A percentile compares a stretch with the other conserved stretches of the same genome.
phyloP scores from a whole-genome alignment of 176 grass and related monocot species.

The Aegilops longissima region DNA sequence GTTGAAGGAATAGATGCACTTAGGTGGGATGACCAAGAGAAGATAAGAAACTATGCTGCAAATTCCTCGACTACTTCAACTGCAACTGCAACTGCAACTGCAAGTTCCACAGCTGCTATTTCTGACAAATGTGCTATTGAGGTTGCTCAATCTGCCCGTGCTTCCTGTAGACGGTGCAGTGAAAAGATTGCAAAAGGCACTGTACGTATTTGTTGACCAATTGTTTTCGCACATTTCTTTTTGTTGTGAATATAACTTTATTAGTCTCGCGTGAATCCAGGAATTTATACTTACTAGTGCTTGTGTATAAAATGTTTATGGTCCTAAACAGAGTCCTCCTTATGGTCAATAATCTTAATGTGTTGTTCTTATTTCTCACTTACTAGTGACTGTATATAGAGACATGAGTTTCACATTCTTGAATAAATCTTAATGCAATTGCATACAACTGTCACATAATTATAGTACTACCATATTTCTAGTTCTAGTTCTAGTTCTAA shows the following conservation, averaged over 20 bases:
- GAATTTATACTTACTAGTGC: not conserved
- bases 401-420: not conserved
- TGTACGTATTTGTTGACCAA: constrained; percentile 55
- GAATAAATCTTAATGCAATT: not conserved
- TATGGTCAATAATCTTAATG: not conserved
- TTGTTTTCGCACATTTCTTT: constrained; percentile 14
- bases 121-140: constrained; percentile 73
- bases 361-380: constrained; percentile 6
- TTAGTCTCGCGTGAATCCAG: not conserved
- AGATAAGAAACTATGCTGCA: constrained; percentile 74
- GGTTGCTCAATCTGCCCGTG: constrained; percentile 75
- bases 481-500: not conserved
- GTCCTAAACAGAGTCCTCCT: not conserved
- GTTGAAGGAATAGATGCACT: constrained; percentile 87
- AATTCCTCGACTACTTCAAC: constrained; percentile 25
- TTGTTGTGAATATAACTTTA: constrained; percentile 4
- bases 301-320: constrained; percentile 6
- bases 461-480: not conserved
- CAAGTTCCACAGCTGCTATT: constrained; percentile 40
- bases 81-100: constrained; percentile 13
- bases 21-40: constrained; percentile 95
- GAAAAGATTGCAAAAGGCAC: constrained; percentile 88
- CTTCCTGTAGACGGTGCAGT: constrained; percentile 73
- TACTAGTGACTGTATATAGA: not conserved
- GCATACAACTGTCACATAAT: not conserved